phyloP scores from a whole-genome alignment of 2,329 filamentous ascomycete species.

The Xylariaceae sp. region DNA sequence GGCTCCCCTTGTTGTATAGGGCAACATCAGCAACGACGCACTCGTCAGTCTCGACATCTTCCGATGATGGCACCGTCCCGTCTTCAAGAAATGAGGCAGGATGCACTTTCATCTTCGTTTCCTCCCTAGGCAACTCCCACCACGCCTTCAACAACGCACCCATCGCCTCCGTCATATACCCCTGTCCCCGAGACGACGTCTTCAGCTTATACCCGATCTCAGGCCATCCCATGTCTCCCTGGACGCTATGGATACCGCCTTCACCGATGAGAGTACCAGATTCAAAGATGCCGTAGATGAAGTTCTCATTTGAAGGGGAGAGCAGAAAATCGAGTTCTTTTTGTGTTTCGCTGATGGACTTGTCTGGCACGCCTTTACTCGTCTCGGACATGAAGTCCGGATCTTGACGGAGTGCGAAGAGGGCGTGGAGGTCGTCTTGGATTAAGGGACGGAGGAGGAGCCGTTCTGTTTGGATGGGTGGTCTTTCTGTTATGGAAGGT shows the following conservation, averaged over 20 bases:
- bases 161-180: slow-evolving; percentile 26
- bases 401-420: slow-evolving; percentile 22
- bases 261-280: slow-evolving; percentile 31
- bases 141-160: slow-evolving; percentile 21
- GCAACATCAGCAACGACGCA: slow-evolving; percentile 24
- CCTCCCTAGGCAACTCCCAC: slow-evolving; percentile 22
- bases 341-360: slow-evolving; percentile 21
- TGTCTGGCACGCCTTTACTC: slow-evolving; percentile 21
- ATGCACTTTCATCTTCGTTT: background rate
- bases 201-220: slow-evolving; percentile 27
- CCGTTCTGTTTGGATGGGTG: slow-evolving; percentile 24
- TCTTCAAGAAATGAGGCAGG: slow-evolving; percentile 7
- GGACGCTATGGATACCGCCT: slow-evolving; percentile 25
- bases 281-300: slow-evolving; percentile 22
- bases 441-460: slow-evolving; percentile 25
- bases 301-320: slow-evolving; percentile 1
- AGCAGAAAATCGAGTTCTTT: slow-evolving; percentile 17
- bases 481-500: slow-evolving; percentile 15
- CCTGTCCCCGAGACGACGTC: slow-evolving; percentile 23
- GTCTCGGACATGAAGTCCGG: slow-evolving; percentile 26
- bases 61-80: background rate
- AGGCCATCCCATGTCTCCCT: slow-evolving; percentile 21
- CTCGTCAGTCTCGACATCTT: slow-evolving; percentile 8
- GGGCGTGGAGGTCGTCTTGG: slow-evolving; percentile 20
- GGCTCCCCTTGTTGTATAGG: slow-evolving; percentile 22